These are phyloP conservation scores for Sporopachydermia quercuum DNA, from an alignment of 805 yeast genomes.

Conservation along the genomic window DNA sequence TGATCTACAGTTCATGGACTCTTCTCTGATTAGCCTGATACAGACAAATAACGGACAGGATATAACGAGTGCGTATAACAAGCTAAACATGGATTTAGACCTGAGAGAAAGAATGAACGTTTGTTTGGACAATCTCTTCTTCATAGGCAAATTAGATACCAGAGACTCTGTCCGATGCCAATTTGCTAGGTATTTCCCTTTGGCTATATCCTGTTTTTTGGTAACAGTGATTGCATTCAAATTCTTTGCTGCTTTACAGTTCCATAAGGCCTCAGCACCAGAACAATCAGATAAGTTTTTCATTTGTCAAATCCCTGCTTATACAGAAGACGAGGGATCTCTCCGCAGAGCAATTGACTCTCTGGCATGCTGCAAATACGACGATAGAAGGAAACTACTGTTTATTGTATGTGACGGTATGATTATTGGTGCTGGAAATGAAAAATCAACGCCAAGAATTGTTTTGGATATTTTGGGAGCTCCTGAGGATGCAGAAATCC, in stretches of 20 bases:
- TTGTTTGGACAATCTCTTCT: slow-evolving; percentile 23
- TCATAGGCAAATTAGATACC: slow-evolving; percentile 25
- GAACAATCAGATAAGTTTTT: slow-evolving; percentile 24
- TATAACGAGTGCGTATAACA: slow-evolving; percentile 15
- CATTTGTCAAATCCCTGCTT: slow-evolving; percentile 37
- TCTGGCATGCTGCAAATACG: slow-evolving; percentile 39
- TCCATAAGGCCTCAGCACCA: slow-evolving; percentile 18
- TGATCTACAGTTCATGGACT: slow-evolving; percentile 18
- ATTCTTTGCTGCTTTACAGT: slow-evolving; percentile 26
- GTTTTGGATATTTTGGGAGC: slow-evolving; percentile 39
- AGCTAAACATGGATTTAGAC: slow-evolving; percentile 13
- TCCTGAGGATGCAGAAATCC: slow-evolving; percentile 33
- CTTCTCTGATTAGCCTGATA: slow-evolving; percentile 16
- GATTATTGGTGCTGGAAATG: slow-evolving; percentile 49
- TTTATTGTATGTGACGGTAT: slow-evolving; percentile 47
- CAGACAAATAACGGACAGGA: slow-evolving; percentile 22
- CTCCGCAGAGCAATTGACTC: slow-evolving; percentile 44
- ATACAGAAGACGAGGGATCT: slow-evolving; percentile 44
- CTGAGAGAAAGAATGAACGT: slow-evolving; percentile 15
- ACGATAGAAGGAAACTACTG: slow-evolving; percentile 42
- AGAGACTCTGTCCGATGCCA: slow-evolving; percentile 22
- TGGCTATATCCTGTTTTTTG: slow-evolving; percentile 23
- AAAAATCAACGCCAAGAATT: slow-evolving; percentile 40
- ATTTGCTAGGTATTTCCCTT: slow-evolving; percentile 26
- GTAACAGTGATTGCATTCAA: slow-evolving; percentile 21